Evolutionary conservation across 768 basidiomycete genomes (phyloP).

Genomic region (Lentinula detonsa): DNA sequence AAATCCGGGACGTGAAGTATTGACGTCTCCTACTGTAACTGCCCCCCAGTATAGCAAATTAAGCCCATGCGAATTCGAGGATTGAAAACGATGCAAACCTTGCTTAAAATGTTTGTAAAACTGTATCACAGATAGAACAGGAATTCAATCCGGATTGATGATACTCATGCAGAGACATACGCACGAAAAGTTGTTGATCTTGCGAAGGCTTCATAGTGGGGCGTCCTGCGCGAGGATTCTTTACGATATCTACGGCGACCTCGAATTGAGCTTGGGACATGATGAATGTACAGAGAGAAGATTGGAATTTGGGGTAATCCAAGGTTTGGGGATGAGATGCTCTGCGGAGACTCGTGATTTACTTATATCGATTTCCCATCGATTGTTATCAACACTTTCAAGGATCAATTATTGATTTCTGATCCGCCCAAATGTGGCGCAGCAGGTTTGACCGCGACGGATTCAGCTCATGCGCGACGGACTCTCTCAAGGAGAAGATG

Average conservation of each 20-base stretch:
- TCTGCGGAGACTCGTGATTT: background rate
- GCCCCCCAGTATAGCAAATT: background rate
- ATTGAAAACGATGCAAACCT: constrained; percentile 37
- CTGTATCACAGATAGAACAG: constrained; percentile 32
- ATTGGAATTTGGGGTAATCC: background rate
- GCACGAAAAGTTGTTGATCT: constrained; percentile 75
- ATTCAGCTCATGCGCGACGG: too few species aligned
- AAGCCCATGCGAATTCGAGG: background rate
- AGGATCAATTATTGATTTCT: too few species aligned
- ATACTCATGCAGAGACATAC: constrained; percentile 20
- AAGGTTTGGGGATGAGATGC: background rate
- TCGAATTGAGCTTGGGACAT: constrained; percentile 75
- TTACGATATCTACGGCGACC: constrained; percentile 65
- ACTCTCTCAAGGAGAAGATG: too few species aligned
- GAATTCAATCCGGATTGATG: constrained; percentile 3
- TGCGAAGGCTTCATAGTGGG: constrained; percentile 60
- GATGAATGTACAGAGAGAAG: constrained; percentile 18
- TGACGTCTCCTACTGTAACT: constrained; percentile 76
- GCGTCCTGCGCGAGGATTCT: constrained; percentile 70
- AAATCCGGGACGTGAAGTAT: constrained; percentile 59
- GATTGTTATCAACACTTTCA: background rate
- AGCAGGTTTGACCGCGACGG: too few species aligned
- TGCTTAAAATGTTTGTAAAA: constrained; percentile 96
- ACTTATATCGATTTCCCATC: background rate
- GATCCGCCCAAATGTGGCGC: too few species aligned